A percentile compares a stretch with the other conserved stretches of the same genome.
These are phyloP conservation scores for Raphanus raphanistrum DNA, from an alignment of 345 rosid genomes.

Conservation along the genomic window DNA sequence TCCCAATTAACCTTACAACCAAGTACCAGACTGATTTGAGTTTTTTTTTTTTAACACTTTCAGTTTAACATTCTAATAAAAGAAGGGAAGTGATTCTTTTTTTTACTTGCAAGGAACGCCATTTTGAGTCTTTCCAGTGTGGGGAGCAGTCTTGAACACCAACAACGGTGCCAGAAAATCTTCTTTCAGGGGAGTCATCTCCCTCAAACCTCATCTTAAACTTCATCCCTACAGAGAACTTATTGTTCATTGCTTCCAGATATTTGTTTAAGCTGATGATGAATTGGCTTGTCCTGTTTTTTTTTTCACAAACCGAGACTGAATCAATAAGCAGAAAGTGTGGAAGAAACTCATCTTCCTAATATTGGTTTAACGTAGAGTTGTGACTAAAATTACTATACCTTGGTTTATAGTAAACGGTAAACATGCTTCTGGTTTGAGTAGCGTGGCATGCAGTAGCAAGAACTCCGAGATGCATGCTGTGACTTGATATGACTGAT, in stretches of 20 bases:
- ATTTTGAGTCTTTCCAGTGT: constrained; percentile 75
- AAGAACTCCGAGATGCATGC: constrained; percentile 95
- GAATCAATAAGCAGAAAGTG: constrained; percentile 14
- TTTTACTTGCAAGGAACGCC: constrained; percentile 84
- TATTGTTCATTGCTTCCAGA: constrained; percentile 58
- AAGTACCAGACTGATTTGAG: constrained; percentile 2
- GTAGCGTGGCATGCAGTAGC: constrained; percentile 92
- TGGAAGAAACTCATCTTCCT: not conserved
- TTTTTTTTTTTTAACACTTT: not conserved
- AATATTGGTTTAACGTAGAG: constrained; percentile 9
- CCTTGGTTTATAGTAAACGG: constrained; percentile 93
- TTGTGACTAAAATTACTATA: constrained; percentile 37
- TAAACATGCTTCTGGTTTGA: constrained; percentile 63
- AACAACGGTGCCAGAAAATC: constrained; percentile 87
- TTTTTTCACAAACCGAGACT: constrained; percentile 3
- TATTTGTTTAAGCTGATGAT: constrained; percentile 81
- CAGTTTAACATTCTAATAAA: not conserved
- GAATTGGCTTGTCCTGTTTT: constrained; percentile 83
- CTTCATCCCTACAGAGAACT: constrained; percentile 74
- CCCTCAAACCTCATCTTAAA: constrained; percentile 94
- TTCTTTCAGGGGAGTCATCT: constrained; percentile 86
- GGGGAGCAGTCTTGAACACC: constrained; percentile 77
- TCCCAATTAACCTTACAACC: constrained; percentile 84
- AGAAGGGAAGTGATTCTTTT: constrained; percentile 21
- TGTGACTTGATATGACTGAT: constrained; percentile 88